Conservation (phyloP, 768 basidiomycete species). For the Trametopsis cervina region DNA sequence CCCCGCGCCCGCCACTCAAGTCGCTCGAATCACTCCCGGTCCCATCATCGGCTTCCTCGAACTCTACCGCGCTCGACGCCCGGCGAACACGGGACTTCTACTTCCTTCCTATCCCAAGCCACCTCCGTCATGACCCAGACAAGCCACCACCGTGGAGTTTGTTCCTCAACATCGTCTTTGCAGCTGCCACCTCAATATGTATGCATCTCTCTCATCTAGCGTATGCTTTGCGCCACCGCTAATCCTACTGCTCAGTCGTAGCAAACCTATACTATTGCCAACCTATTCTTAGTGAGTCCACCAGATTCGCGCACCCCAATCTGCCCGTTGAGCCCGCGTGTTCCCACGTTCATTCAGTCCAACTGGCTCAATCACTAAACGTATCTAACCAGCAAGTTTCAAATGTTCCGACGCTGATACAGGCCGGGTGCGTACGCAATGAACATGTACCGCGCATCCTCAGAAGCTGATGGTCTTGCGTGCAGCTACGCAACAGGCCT, state of each 20-base stretch:
- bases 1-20: background rate
- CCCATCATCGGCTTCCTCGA: background rate
- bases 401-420: conserved; percentile 56
- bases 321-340: conserved; percentile 12
- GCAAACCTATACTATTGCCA: conserved; percentile 78
- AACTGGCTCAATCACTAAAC: conserved; percentile 26
- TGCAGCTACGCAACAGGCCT: conserved; percentile 17
- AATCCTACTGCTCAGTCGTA: conserved; percentile 43
- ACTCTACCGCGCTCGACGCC: background rate
- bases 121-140: conserved; percentile 33
- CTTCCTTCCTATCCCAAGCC: conserved; percentile 39
- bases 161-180: conserved; percentile 39
- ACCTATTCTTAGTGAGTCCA: conserved; percentile 59
- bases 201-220: conserved; percentile 15
- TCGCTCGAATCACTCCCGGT: background rate
- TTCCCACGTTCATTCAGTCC: conserved; percentile 18
- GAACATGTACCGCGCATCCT: background rate
- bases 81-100: conserved; percentile 27
- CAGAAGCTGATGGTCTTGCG: background rate
- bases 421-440: conserved; percentile 44
- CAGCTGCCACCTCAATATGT: conserved; percentile 40
- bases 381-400: conserved; percentile 26
- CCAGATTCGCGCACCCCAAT: too few relatives aligned
- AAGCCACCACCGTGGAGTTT: conserved; percentile 31
- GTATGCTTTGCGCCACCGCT: background rate